A percentile compares a stretch with the other conserved stretches of the same genome.
Evolutionary conservation across 768 basidiomycete species (phyloP).

Genomic region (Suillus americanus): DNA sequence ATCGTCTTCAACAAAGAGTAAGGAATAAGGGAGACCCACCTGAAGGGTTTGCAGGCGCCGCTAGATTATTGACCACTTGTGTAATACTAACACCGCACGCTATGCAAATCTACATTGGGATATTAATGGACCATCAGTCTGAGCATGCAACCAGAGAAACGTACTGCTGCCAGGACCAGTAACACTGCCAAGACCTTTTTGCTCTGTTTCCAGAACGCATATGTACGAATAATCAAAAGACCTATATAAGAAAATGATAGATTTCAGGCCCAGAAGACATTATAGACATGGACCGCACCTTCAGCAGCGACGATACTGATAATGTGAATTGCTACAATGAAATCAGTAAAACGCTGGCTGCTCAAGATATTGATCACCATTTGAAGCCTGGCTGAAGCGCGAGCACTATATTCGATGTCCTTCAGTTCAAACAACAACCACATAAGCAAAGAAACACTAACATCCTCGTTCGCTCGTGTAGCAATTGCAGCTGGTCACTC

Average conservation of each 20-base stretch:
- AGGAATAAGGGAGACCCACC: background rate
- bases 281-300: background rate
- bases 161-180: slow-evolving; percentile 1
- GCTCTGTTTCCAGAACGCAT: slow-evolving; percentile 4
- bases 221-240: slow-evolving; percentile 1
- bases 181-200: slow-evolving; percentile 1
- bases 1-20: background rate
- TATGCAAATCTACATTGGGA: background rate
- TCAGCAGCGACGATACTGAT: slow-evolving; percentile 2
- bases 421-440: background rate
- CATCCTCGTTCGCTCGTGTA: background rate
- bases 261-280: background rate
- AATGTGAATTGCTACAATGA: background rate
- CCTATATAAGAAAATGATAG: background rate
- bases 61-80: background rate
- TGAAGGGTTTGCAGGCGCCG: background rate
- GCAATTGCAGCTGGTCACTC: background rate
- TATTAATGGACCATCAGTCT: background rate
- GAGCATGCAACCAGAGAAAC: background rate
- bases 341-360: background rate
- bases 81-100: background rate
- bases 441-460: background rate
- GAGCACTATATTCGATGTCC: background rate
- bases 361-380: background rate
- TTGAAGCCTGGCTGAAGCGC: background rate